Evolutionary conservation across 208 protist species (phyloP).

Genomic region (Leishmania arabica): DNA sequence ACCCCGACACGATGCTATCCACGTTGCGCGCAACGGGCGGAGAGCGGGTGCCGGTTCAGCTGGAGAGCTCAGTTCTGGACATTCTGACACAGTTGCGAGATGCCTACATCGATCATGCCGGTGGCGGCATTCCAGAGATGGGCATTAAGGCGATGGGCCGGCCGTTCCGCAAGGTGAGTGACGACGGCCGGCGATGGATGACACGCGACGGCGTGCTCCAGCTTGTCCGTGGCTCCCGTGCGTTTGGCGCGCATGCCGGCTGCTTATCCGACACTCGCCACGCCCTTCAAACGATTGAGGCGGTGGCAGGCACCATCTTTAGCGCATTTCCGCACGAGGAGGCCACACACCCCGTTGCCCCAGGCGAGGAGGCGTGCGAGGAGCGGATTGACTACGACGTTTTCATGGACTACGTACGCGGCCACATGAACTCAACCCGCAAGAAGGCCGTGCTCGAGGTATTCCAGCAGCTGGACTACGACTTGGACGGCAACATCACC

Average conservation of each 20-base stretch:
- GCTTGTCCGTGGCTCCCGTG: slow-evolving; percentile 74
- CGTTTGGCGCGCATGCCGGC: slow-evolving; percentile 39
- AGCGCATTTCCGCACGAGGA: slow-evolving; percentile 77
- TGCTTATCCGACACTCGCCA: slow-evolving; percentile 45
- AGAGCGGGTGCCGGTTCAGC: slow-evolving; percentile 40
- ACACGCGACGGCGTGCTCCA: slow-evolving; percentile 58
- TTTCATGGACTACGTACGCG: slow-evolving; percentile 85
- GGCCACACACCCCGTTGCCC: slow-evolving; percentile 5
- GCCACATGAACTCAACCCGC: slow-evolving; percentile 80
- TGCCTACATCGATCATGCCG: slow-evolving; percentile 76
- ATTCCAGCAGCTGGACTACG: slow-evolving; percentile 86
- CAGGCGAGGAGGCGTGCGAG: slow-evolving; percentile 16
- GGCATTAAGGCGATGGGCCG: slow-evolving; percentile 92
- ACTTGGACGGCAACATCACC: slow-evolving; percentile 71
- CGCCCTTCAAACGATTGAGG: slow-evolving; percentile 36
- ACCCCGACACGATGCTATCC: slow-evolving; percentile 55
- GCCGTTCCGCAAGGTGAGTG: slow-evolving; percentile 69
- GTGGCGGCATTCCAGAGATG: slow-evolving; percentile 87
- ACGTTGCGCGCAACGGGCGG: slow-evolving; percentile 31
- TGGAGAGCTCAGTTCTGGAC: slow-evolving; percentile 45
- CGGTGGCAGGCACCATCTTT: slow-evolving; percentile 52
- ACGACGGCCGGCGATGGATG: slow-evolving; percentile 87
- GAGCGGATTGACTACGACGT: slow-evolving; percentile 81
- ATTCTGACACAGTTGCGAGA: slow-evolving; percentile 66
- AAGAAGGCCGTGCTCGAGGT: slow-evolving; percentile 79